Evolutionary conservation across 257 asterid genomes (phyloP).

Genomic region (Voacanga thouarsii): DNA sequence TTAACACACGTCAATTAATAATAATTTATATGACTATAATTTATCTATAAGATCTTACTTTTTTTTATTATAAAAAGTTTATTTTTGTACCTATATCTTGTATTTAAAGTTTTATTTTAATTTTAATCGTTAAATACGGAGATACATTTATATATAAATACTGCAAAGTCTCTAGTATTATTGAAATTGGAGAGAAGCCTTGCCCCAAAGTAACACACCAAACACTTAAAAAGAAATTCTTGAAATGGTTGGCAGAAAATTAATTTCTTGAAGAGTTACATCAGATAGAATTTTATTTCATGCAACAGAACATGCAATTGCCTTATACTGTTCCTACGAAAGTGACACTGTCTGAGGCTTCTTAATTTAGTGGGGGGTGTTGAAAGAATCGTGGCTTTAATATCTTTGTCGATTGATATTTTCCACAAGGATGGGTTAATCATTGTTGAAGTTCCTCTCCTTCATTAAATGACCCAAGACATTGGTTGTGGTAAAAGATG

Average conservation of each 20-base stretch:
- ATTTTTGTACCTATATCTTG: no score
- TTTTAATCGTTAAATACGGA: no score
- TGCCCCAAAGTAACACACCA: no score
- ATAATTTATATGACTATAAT: no score
- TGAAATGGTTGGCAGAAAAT: conserved; percentile 7
- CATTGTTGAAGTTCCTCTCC: conserved; percentile 3
- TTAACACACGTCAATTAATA: no score
- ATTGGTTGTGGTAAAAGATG: conserved; percentile 23
- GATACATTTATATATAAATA: no score
- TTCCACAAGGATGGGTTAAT: background rate
- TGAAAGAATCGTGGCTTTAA: background rate
- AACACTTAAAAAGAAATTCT: background rate
- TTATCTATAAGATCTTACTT: no score
- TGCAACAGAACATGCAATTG: conserved; percentile 19
- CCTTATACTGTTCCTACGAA: conserved; percentile 12
- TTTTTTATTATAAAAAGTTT: no score
- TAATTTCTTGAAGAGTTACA: conserved; percentile 11
- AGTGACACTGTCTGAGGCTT: conserved; percentile 16
- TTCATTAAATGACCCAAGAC: conserved; percentile 1
- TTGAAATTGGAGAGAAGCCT: no score
- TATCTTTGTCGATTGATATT: conserved; percentile 1
- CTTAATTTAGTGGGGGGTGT: background rate
- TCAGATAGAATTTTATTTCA: background rate
- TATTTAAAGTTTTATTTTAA: no score
- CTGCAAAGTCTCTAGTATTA: no score